Evolutionary conservation across 2,329 filamentous ascomycete species (phyloP), one percentile per base, ranked within the genome.

Genomic region (Dactylella cylindrospora): DNA sequence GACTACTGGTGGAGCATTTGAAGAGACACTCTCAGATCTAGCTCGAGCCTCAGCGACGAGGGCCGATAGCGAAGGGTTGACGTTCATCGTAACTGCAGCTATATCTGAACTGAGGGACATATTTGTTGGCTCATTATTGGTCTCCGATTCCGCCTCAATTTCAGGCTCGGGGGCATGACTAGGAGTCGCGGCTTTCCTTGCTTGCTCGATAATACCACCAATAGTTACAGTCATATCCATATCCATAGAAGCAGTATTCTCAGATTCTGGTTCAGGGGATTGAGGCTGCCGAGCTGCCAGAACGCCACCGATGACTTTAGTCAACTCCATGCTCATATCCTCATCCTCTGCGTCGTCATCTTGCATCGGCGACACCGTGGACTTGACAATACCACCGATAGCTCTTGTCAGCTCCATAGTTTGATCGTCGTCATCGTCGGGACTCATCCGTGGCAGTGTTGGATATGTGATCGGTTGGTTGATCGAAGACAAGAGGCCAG

Each of bases 221-320:
- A 86, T 75, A 4, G 79, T 80, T 38, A 76, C 76, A 1, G 84
- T 86, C 70, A 86, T 81, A 38, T 86, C 84, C 84, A 87, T 86
- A 0, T 78, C 81, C 70, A 79, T 76, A 1, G 80, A 83, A 44
- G 73, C 45, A 25, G 57, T 62, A 36, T 54, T 54, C 20, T 62
- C 57, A 22, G 32, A 39, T 19, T 62, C 57, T 5, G 32, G 31
- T 9, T 57, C 52, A 39, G n/a, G 44, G 23, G 17, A 25, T 19
- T 54, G 31, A 53, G 29, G 39, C 15, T 4, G 41, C 17, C 41
- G 28, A 38, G 38, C 35, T 66, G 49, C 43, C 15, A 95, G 73
- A 49, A 97, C 96, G 2, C 84, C 81, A 6, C 91, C 91, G 47
- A 95, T 77, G 6, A 83, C 88, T 50, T 82, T 83, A 1, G 91